A percentile compares a stretch with the other conserved stretches of the same genome.
These are phyloP conservation scores for Penicillium sp. DNA, from an alignment of 2,329 filamentous ascomycete species.

Conservation along the genomic window DNA sequence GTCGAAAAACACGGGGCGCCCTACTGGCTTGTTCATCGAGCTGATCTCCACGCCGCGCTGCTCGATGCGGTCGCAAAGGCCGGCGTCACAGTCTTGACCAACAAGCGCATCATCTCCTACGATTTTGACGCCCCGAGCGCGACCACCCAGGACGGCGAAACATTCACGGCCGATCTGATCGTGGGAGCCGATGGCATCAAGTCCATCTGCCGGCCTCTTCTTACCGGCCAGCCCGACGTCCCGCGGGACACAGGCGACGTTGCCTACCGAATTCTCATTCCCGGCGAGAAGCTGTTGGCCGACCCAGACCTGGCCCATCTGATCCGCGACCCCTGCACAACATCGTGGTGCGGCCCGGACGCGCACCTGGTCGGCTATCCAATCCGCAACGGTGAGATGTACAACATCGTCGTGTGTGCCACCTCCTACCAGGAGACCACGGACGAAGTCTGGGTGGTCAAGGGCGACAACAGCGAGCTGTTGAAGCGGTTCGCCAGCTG, in stretches of 20 bases:
- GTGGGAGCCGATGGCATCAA: slow-evolving; percentile 21
- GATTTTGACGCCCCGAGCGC: slow-evolving; percentile 27
- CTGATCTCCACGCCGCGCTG: slow-evolving; percentile 47
- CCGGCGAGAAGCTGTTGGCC: slow-evolving; percentile 25
- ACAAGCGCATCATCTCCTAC: slow-evolving; percentile 22
- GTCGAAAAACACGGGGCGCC: slow-evolving; percentile 33
- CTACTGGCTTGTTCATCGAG: slow-evolving; percentile 49
- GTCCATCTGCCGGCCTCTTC: slow-evolving; percentile 22
- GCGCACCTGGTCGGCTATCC: slow-evolving; percentile 35
- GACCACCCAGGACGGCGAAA: slow-evolving; percentile 11
- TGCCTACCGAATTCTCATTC: slow-evolving; percentile 35
- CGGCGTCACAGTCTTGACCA: slow-evolving; percentile 35
- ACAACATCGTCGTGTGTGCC: slow-evolving; percentile 35
- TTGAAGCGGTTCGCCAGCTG: slow-evolving; percentile 34
- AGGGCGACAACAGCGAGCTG: slow-evolving; percentile 36
- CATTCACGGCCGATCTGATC: slow-evolving; percentile 12
- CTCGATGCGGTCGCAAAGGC: slow-evolving; percentile 39
- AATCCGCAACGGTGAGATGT: slow-evolving; percentile 29
- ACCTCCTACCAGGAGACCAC: slow-evolving; percentile 19
- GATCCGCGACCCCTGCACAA: slow-evolving; percentile 28
- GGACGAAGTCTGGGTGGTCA: slow-evolving; percentile 24
- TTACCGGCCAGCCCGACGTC: slow-evolving; percentile 24
- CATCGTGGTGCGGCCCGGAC: slow-evolving; percentile 35
- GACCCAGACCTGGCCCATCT: slow-evolving; percentile 26
- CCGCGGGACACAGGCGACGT: slow-evolving; percentile 33